Percentiles rank a stretch among this genome's conserved stretches.
These are phyloP conservation scores for Sonneratia caseolaris DNA, from an alignment of 345 rosid species.

Conservation along the genomic window DNA sequence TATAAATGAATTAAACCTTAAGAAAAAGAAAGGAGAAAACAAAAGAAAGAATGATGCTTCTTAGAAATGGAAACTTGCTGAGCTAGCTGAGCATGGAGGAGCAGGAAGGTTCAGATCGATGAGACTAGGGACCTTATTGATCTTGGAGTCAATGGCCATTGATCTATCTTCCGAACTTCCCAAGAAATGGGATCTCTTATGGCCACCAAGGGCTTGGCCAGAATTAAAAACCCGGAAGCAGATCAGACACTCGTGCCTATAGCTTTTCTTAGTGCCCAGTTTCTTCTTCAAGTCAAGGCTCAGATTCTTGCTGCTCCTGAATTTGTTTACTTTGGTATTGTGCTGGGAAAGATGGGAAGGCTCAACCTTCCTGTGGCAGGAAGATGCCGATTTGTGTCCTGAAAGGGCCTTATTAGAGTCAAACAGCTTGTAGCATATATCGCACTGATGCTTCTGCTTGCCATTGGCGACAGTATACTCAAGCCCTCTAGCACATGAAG, in stretches of 20 bases:
- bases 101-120: conserved; percentile 94
- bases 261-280: conserved; percentile 33
- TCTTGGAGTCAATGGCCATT: conserved; percentile 29
- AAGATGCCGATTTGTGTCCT: conserved; percentile 3
- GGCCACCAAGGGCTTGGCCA: conserved; percentile 93
- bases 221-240: conserved; percentile 81
- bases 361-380: not conserved
- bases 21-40: not conserved
- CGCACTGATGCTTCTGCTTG: conserved; percentile 11
- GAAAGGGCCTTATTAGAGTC: not conserved
- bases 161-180: conserved; percentile 40
- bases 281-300: conserved; percentile 1
- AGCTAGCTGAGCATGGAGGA: conserved; percentile 29
- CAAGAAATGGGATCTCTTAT: conserved; percentile 89
- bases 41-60: not conserved
- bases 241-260: conserved; percentile 24
- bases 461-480: conserved; percentile 6
- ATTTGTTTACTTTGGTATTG: not conserved
- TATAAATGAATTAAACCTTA: not conserved
- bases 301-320: not conserved
- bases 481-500: not conserved
- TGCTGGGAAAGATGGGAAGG: not conserved
- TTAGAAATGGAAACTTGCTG: not conserved
- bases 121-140: conserved; percentile 25
- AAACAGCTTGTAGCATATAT: conserved; percentile 1